Evolutionary conservation across 2,329 filamentous ascomycete species (phyloP), one percentile per base, ranked within the genome.

Genomic region (Myriosclerotinia duriaeana): DNA sequence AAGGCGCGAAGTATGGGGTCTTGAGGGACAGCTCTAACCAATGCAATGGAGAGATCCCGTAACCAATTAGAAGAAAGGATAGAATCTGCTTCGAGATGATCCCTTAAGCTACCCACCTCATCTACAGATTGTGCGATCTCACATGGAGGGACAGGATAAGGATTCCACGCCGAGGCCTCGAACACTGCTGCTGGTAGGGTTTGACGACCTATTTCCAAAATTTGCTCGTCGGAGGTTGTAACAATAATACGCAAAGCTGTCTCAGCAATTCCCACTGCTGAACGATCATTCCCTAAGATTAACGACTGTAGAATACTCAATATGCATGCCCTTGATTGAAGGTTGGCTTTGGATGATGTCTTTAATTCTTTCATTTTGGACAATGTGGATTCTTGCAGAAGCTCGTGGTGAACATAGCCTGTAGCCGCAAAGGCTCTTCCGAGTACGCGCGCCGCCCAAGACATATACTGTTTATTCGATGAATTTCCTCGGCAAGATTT

Each of bases 371-470:
- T 71, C 75, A 81, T 58, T 71, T 81, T 78, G 17, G 79, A 77
- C 7, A 89, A 77, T 20, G 80, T 80, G 1, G 86, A 87, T 74
- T 91, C 88, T 36, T 82, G 80, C 1, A 89, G 76, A 55, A 90
- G 80, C 59, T 85, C 85, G 46, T 80, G 76, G 20, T 87, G 85
- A 7, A 92, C 83, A 65, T 86, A 82, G 1, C 93, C 93, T 38
- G 87, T 91, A 20, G 90, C 85, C 50, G 89, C 88, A 78, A 93
- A 98, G 0, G 92, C 89, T 75, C 92, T 86, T 9, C 96, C 95
- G 54, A 98, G 82, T 2, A 93, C 89, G 69, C 89, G 85, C 3
- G 91, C 93, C 54, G 91, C 90, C 96, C 96, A 99, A 0, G 91
- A 80, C 0, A 92, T 80, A 75, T 95, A 97, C 20, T 87, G 84